Base-by-base conservation (phyloP, 148 eudicot species). In the Rhododendron ovatum region DNA sequence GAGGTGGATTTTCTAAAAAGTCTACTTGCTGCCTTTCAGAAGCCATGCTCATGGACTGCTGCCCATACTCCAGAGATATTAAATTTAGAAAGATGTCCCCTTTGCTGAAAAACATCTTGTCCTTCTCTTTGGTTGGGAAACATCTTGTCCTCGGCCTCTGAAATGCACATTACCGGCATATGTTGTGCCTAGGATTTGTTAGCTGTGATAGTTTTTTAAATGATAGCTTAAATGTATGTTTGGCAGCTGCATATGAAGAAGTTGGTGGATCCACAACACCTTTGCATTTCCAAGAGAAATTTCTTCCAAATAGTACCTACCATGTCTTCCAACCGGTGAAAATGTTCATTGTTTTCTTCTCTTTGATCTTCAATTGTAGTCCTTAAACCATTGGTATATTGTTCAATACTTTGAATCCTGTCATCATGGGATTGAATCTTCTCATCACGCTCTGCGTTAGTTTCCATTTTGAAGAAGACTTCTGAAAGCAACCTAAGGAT, bases 401-500 rank as follows among this genome's bases (percentile, higher is more conserved):
- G 78, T 33, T 74, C 78, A 74, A 74, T 30, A 74, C 9, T 33
- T 74, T 35, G 9, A 30, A 33, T 35, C 41, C 78, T 13, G 9
- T 74, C 78, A 74, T 43, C 78, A 74, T 74, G 43, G 78, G 37
- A 30, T 74, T 74, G 24, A 74, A 74, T 74, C 78, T 74, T 33
- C 41, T 33, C 78, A 33, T 35, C 61, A 15, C 7, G 7, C 41
- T 74, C 2, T 1, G 24, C 1, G 3, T 30, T 2, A 17, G 78
- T 74, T 74, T 14, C 14, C 78, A 74, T 74, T 30, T 74, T 74
- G 78, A 74, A 30, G 78, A 35, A 74, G 14, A 15, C 22, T 74
- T 30, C 41, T 74, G 5, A 35, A 75, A 59, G 65, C 65, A 20
- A 59, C n/a, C 65, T 59, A 20, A 59, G 26, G 26, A 59, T 59